Percentiles rank a stretch among this genome's conserved stretches.
These are phyloP conservation scores for Albugo laibachii DNA, from an alignment of 352 stramenopile species.

Conservation along the genomic window DNA sequence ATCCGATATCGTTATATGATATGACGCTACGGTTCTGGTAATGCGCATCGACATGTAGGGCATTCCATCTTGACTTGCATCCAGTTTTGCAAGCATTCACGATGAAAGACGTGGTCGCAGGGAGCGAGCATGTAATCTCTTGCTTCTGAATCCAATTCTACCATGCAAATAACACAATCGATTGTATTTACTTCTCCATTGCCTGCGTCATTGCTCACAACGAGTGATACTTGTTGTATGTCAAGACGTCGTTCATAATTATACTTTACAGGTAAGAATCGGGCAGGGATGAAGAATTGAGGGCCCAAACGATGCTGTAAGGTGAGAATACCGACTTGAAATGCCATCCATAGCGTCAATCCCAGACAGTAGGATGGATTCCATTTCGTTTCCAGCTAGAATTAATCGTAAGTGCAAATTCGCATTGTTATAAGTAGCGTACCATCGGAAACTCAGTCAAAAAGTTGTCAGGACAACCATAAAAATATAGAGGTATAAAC, in stretches of 20 bases:
- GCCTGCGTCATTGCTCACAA: slow-evolving; percentile 16
- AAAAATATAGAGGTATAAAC: slow-evolving; percentile 93
- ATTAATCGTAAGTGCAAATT: background rate
- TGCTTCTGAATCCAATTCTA: slow-evolving; percentile 51
- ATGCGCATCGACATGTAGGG: slow-evolving; percentile 81
- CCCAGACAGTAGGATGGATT: slow-evolving; percentile 42
- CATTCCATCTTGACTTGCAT: slow-evolving; percentile 98
- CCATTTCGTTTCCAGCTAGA: slow-evolving; percentile 49
- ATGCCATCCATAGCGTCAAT: slow-evolving; percentile 78
- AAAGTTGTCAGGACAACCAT: slow-evolving; percentile 88
- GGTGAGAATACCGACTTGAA: slow-evolving; percentile 80
- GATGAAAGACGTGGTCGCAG: slow-evolving; percentile 94
- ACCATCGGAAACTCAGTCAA: slow-evolving; percentile 67
- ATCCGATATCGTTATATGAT: too few species aligned
- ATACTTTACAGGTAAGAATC: slow-evolving; percentile 93
- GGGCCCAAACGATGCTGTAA: slow-evolving; percentile 86
- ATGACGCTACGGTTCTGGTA: slow-evolving; percentile 57
- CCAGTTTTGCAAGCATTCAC: slow-evolving; percentile 87
- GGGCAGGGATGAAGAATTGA: slow-evolving; percentile 88
- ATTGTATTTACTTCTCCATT: slow-evolving; percentile 42
- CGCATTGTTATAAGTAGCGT: slow-evolving; percentile 2
- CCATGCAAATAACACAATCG: slow-evolving; percentile 78
- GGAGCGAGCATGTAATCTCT: slow-evolving; percentile 91
- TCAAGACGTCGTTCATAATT: slow-evolving; percentile 87
- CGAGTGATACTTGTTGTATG: slow-evolving; percentile 34